A percentile compares a stretch with the other conserved stretches of the same genome.
Evolutionary conservation across 1,284 basidiomycete species (phyloP).

Genomic region (Malassezia yamatoensis): DNA sequence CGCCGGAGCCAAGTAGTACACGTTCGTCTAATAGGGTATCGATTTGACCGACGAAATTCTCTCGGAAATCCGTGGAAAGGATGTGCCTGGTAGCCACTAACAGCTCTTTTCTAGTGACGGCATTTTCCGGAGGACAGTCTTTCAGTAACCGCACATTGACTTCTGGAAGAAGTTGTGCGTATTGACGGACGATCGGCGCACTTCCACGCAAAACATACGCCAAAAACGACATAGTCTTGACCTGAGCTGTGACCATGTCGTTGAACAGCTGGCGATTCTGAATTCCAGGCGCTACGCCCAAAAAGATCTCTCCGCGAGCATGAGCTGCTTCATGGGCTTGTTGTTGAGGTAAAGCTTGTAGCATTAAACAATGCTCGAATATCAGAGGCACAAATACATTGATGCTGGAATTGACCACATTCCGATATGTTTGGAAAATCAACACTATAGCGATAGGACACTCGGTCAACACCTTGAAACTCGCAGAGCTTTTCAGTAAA

Average conservation of each 20-base stretch:
- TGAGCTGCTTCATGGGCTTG: slow-evolving; percentile 69
- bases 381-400: slow-evolving; percentile 59
- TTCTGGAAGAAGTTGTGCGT: slow-evolving; percentile 71
- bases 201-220: slow-evolving; percentile 75
- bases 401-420: slow-evolving; percentile 60
- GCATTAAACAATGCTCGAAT: slow-evolving; percentile 42
- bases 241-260: slow-evolving; percentile 83
- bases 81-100: slow-evolving; percentile 88
- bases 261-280: slow-evolving; percentile 67
- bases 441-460: slow-evolving; percentile 87
- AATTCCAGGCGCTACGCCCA: slow-evolving; percentile 64
- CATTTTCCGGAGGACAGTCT: slow-evolving; percentile 80
- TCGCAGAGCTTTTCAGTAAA: slow-evolving; percentile 49
- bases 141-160: slow-evolving; percentile 76
- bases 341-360: slow-evolving; percentile 70
- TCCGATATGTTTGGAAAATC: slow-evolving; percentile 69
- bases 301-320: slow-evolving; percentile 68
- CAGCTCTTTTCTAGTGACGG: slow-evolving; percentile 67
- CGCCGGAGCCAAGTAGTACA: slow-evolving; percentile 75
- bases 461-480: slow-evolving; percentile 90
- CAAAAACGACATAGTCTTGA: slow-evolving; percentile 74
- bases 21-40: slow-evolving; percentile 84
- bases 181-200: slow-evolving; percentile 63
- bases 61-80: slow-evolving; percentile 67
- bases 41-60: slow-evolving; percentile 70